phyloP scores from a whole-genome alignment of 306 rosid genomes.

The Glycine tomentella region DNA sequence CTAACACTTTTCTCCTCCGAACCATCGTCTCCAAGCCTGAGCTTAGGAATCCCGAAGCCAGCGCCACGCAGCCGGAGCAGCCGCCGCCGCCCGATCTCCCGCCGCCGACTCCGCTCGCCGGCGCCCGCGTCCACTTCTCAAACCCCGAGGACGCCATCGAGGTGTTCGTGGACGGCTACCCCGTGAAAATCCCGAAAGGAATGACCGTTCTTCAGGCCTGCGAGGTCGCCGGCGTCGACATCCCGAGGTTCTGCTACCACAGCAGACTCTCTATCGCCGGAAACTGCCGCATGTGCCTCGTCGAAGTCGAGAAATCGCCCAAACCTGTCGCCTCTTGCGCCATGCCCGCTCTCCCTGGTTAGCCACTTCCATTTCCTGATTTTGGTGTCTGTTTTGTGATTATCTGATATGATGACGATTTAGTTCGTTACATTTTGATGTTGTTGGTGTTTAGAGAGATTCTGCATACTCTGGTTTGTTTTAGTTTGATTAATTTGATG shows the following conservation, averaged over 20 bases:
- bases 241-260: slow-evolving; percentile 94
- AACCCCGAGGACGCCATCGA: slow-evolving; percentile 93
- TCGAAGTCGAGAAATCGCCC: slow-evolving; percentile 99
- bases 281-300: slow-evolving; percentile 98
- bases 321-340: slow-evolving; percentile 99
- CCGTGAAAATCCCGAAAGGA: slow-evolving; percentile 95
- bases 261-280: slow-evolving; percentile 93
- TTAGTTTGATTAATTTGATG: neutral
- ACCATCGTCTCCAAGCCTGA: slow-evolving; percentile 80
- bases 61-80: slow-evolving; percentile 64
- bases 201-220: slow-evolving; percentile 95
- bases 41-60: slow-evolving; percentile 72
- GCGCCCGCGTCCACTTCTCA: slow-evolving; percentile 78
- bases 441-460: slow-evolving; percentile 15
- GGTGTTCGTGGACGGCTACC: slow-evolving; percentile 90
- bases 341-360: slow-evolving; percentile 99
- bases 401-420: neutral
- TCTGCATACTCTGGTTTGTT: neutral
- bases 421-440: slow-evolving; percentile 7
- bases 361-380: neutral
- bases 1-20: slow-evolving; percentile 57
- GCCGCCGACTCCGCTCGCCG: slow-evolving; percentile 71
- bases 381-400: neutral
- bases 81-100: slow-evolving; percentile 57
- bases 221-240: slow-evolving; percentile 94